Conservation (phyloP, 805 yeast species). For the Candida taoyuanica region DNA sequence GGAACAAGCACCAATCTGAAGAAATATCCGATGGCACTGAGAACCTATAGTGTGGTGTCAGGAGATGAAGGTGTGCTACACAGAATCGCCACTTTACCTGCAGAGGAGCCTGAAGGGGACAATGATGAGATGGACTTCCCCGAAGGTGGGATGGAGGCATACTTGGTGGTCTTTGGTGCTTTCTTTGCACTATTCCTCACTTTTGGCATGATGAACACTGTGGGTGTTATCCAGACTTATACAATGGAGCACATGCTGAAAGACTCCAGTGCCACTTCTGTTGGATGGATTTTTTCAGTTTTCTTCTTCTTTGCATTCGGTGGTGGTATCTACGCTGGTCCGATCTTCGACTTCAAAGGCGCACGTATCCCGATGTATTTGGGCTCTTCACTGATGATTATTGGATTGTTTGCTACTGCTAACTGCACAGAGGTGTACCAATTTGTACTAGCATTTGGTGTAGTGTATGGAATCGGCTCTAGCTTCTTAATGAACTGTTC, state of each 20-base stretch:
- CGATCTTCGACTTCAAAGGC: conserved; percentile 59
- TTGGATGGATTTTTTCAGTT: conserved; percentile 64
- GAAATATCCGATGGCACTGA: neutral
- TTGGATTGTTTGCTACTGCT: conserved; percentile 40
- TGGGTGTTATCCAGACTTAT: conserved; percentile 66
- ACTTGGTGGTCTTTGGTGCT: conserved; percentile 31
- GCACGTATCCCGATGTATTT: conserved; percentile 39
- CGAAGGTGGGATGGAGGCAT: conserved; percentile 41
- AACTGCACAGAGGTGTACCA: conserved; percentile 41
- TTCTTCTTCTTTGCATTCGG: conserved; percentile 26
- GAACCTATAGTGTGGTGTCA: neutral
- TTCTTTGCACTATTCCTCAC: conserved; percentile 50
- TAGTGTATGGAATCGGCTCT: conserved; percentile 39
- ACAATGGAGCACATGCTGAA: conserved; percentile 48
- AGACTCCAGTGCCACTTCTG: conserved; percentile 39
- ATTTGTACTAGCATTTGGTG: conserved; percentile 46
- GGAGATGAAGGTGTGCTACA: neutral
- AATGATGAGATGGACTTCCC: conserved; percentile 33
- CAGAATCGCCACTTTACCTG: neutral
- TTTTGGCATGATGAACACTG: conserved; percentile 62
- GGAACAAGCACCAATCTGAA: neutral
- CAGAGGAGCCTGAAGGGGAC: neutral
- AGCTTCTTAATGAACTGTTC: conserved; percentile 42
- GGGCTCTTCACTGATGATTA: conserved; percentile 41
- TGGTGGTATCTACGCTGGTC: conserved; percentile 37